Conservation (phyloP, 305 asterid genomes). For the Fraxinus velutina region DNA sequence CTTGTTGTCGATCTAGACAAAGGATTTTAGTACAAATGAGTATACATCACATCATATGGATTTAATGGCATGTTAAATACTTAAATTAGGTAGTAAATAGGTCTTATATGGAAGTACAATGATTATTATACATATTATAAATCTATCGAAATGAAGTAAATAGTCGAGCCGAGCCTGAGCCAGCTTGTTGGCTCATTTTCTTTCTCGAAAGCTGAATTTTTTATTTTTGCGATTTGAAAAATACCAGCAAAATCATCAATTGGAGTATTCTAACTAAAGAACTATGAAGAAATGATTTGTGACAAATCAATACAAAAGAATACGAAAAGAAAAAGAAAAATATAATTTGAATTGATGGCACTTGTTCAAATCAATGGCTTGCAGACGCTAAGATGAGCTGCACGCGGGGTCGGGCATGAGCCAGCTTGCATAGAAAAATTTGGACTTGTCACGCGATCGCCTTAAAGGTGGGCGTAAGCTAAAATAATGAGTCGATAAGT, state of each 20-base stretch:
- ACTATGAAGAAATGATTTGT: not conserved
- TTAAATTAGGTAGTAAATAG: not conserved
- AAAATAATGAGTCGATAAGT: not conserved
- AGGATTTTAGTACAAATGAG: not conserved
- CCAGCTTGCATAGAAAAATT: not conserved
- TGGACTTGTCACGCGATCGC: not conserved
- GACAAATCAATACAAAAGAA: not conserved
- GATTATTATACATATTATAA: not conserved
- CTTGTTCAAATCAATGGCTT: not conserved
- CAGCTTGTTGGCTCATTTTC: not conserved
- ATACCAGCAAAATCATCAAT: not conserved
- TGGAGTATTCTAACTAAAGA: not conserved
- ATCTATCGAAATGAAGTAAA: not conserved
- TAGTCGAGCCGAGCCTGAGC: not conserved
- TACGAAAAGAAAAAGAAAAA: not conserved
- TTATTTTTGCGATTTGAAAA: not conserved
- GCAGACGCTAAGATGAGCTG: not conserved
- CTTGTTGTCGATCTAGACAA: not conserved
- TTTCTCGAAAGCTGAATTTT: not conserved
- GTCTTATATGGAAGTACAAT: not conserved
- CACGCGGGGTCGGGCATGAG: not conserved
- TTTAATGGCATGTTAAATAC: not conserved
- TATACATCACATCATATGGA: not conserved
- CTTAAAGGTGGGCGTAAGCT: not conserved
- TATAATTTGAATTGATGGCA: not conserved